These are phyloP conservation scores for Ascochyta lentis DNA, from an alignment of 2,329 filamentous ascomycete species.

Conservation along the genomic window DNA sequence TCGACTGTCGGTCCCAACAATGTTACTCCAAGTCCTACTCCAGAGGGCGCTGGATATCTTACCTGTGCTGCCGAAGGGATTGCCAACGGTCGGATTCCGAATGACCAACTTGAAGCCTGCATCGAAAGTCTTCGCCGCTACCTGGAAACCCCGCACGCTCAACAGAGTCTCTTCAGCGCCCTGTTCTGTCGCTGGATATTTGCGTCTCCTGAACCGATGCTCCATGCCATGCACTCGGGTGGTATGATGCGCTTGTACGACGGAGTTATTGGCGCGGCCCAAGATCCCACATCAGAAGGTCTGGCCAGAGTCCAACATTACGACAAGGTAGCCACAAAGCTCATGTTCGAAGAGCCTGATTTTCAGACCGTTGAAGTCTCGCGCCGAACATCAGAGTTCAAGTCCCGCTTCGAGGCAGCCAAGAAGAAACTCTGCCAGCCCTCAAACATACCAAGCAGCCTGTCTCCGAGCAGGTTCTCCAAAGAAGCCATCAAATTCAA, in stretches of 20 bases:
- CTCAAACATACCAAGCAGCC: background rate
- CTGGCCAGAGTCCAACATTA: constrained; percentile 5
- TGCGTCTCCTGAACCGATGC: constrained; percentile 5
- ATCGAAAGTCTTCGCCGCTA: background rate
- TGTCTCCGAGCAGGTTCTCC: background rate
- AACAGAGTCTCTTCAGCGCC: constrained; percentile 15
- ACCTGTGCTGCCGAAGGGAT: constrained; percentile 2
- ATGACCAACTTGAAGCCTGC: background rate
- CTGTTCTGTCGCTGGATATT: constrained; percentile 20
- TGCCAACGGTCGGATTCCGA: background rate
- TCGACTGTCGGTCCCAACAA: constrained; percentile 6
- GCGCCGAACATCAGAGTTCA: background rate
- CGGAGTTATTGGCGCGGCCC: background rate
- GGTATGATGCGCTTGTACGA: constrained; percentile 6
- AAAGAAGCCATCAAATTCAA: constrained; percentile 15
- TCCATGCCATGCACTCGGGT: constrained; percentile 1
- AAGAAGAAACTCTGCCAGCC: background rate
- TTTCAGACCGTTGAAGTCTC: background rate
- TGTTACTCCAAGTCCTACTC: background rate
- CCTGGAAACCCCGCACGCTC: constrained; percentile 10
- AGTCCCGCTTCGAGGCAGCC: background rate
- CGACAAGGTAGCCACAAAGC: constrained; percentile 9
- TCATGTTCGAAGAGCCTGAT: constrained; percentile 10
- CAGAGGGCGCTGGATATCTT: background rate
- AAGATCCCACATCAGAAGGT: background rate